Percentiles rank a stretch among this genome's conserved stretches.
Conservation (phyloP, 257 asterid species). For the Verbascum thapsus region DNA sequence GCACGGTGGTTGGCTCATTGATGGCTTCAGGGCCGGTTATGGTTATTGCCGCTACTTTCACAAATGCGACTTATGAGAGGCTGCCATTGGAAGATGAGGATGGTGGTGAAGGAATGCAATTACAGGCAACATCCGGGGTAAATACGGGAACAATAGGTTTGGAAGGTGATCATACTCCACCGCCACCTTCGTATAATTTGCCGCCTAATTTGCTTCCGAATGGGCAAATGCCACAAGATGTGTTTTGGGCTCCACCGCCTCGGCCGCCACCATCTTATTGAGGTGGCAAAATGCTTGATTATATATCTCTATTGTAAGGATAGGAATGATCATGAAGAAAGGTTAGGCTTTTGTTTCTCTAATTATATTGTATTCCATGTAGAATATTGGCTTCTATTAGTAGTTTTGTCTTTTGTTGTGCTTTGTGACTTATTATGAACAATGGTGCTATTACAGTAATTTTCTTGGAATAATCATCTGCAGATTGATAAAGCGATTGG, state of each 20-base stretch:
- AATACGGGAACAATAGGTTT: slow-evolving; percentile 26
- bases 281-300: slow-evolving; percentile 1
- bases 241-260: slow-evolving; percentile 65
- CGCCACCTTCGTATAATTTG: slow-evolving; percentile 38
- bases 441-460: too few relatives aligned
- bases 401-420: background rate
- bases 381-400: too few relatives aligned
- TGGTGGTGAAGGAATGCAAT: slow-evolving; percentile 37
- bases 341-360: too few relatives aligned
- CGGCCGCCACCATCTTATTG: slow-evolving; percentile 54
- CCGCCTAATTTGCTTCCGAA: slow-evolving; percentile 54
- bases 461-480: too few relatives aligned
- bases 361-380: too few relatives aligned
- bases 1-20: slow-evolving; percentile 60
- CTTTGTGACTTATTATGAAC: too few relatives aligned
- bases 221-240: slow-evolving; percentile 59
- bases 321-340: too few relatives aligned
- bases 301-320: too few relatives aligned
- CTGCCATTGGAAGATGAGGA: slow-evolving; percentile 65
- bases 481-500: too few relatives aligned
- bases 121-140: slow-evolving; percentile 28
- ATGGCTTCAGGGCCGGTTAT: slow-evolving; percentile 81
- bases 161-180: slow-evolving; percentile 35
- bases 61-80: slow-evolving; percentile 69
- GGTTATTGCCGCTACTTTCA: slow-evolving; percentile 77